Evolutionary conservation across 2,329 filamentous ascomycete species (phyloP).

Genomic region (Volutella citrinella): DNA sequence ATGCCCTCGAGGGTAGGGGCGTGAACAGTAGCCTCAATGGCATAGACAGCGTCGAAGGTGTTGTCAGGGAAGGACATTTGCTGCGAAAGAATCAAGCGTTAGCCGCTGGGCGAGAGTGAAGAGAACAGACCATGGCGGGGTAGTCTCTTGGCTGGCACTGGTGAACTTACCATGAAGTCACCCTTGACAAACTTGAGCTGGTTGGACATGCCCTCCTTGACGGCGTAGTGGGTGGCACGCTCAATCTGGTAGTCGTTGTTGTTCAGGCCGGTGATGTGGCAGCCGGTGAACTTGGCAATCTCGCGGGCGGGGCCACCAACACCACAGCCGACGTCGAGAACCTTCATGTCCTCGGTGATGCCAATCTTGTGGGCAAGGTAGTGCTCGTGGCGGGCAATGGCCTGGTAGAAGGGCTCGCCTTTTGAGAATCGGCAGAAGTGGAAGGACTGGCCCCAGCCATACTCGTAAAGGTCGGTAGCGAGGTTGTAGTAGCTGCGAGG

Average conservation of each 20-base stretch:
- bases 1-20: conserved; percentile 87
- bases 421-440: conserved; percentile 94
- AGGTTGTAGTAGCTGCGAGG: conserved; percentile 83
- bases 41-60: conserved; percentile 91
- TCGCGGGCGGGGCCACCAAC: conserved; percentile 93
- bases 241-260: conserved; percentile 99
- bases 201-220: conserved; percentile 73
- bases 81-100: conserved; percentile 36
- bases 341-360: conserved; percentile 81
- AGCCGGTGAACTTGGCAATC: conserved; percentile 93
- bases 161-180: conserved; percentile 75
- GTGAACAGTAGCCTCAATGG: conserved; percentile 95
- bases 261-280: conserved; percentile 88
- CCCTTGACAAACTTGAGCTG: conserved; percentile 89
- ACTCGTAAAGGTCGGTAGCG: conserved; percentile 94
- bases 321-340: conserved; percentile 95
- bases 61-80: conserved; percentile 95
- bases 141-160: too few relatives aligned
- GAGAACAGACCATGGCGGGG: too few relatives aligned
- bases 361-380: conserved; percentile 90
- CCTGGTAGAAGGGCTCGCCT: conserved; percentile 84
- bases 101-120: conserved; percentile 7
- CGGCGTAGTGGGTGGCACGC: conserved; percentile 81
- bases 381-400: conserved; percentile 95
- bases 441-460: conserved; percentile 94